These are phyloP conservation scores for Salvia miltiorrhiza DNA, from an alignment of 257 asterid genomes.

Conservation along the genomic window DNA sequence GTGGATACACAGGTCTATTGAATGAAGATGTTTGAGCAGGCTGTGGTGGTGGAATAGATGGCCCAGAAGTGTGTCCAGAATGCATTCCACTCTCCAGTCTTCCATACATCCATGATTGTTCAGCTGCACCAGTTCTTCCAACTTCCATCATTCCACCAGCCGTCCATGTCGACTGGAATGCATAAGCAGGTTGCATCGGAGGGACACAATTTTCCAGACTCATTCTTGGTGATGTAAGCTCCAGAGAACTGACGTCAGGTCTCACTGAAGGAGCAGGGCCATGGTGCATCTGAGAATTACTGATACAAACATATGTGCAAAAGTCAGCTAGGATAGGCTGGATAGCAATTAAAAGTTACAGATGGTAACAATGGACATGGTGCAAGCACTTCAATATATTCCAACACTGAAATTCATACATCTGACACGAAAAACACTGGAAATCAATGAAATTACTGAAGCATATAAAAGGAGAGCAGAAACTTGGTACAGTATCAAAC, in stretches of 20 bases:
- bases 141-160: slow-evolving; percentile 49
- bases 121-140: slow-evolving; percentile 36
- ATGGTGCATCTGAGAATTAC: slow-evolving; percentile 49
- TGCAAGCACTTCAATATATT: slow-evolving; percentile 1
- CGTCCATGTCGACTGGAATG: slow-evolving; percentile 63
- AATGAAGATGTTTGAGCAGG: slow-evolving; percentile 54
- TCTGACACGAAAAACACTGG: slow-evolving; percentile 7
- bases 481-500: slow-evolving; percentile 27
- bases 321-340: slow-evolving; percentile 27
- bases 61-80: slow-evolving; percentile 46
- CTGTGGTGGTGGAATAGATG: slow-evolving; percentile 53
- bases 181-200: slow-evolving; percentile 40
- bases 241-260: slow-evolving; percentile 46
- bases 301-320: slow-evolving; percentile 30
- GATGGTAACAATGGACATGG: background rate
- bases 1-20: slow-evolving; percentile 55
- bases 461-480: slow-evolving; percentile 5
- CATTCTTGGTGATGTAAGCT: slow-evolving; percentile 70
- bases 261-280: slow-evolving; percentile 35
- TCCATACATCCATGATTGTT: slow-evolving; percentile 46
- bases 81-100: slow-evolving; percentile 49
- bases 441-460: background rate
- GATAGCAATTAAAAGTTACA: slow-evolving; percentile 3
- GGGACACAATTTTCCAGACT: slow-evolving; percentile 60
- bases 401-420: slow-evolving; percentile 8